Base-by-base conservation (phyloP, 768 basidiomycete species). In the Coprinopsis cinerea region DNA sequence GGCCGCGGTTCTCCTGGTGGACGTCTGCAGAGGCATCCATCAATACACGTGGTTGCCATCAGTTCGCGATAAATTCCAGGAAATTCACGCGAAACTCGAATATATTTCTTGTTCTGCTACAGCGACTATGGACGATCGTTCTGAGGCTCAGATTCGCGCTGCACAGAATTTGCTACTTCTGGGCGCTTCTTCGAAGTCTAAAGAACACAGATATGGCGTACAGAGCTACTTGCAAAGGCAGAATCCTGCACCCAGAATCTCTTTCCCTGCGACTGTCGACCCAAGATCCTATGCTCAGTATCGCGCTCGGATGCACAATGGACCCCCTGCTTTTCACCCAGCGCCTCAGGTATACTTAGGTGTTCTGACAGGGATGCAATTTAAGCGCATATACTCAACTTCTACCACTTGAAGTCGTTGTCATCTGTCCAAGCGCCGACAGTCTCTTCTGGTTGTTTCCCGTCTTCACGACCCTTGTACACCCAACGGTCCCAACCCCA, bases 81-180 rank as follows among this genome's bases (percentile, higher is more conserved):
- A 32, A 7, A 15, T 32, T 7, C 30, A 9, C 30, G 30, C 30
- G 30, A 32, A 7, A 9, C 15, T 7, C 9, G 17, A 44, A 25
- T 15, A 24, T 30, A n/a, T 18, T 27, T 27, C 44, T 20, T 30
- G 10, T 14, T 27, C 44, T 10, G 7, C 24, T 7, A 27, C 44
- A 25, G 4, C 24, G 18, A 40, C 18, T 7, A 46, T 27, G 44
- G 15, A 25, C 24, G 18, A 13, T 10, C 25, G 4, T 13, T 27
- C 42, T 43, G 28, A 18, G 15, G 24, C 47, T 39, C 35, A 36
- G 35, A 18, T 39, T 15, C 35, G 36, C 26, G 48, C 48, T 49
- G 48, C 48, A 40, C 48, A 49, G 23, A 17, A 49, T 30, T 22
- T 49, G 6, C 22, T 28, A 15, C 14, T 40, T 6, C 48, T 49